Conservation (phyloP, 441 rosid genomes). For the Syzygium syzygioides region DNA sequence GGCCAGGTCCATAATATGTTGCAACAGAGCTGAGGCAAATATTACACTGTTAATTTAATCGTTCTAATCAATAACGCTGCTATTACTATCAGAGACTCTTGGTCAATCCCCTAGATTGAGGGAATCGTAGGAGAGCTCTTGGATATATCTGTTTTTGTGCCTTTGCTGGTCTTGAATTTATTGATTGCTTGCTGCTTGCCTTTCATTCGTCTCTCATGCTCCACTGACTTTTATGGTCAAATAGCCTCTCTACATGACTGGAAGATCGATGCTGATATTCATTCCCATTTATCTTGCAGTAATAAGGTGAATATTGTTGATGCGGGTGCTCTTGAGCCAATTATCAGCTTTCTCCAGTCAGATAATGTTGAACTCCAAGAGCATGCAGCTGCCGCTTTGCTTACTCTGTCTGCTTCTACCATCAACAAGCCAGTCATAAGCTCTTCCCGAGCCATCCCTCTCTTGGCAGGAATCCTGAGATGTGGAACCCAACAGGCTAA, state of each 20-base stretch:
- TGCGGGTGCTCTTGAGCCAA: slow-evolving; percentile 82
- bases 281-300: slow-evolving; percentile 33
- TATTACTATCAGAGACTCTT: background rate
- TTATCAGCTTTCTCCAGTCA: slow-evolving; percentile 60
- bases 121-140: background rate
- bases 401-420: slow-evolving; percentile 79
- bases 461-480: slow-evolving; percentile 55
- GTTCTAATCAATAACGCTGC: background rate
- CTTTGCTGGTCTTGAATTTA: background rate
- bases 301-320: slow-evolving; percentile 76
- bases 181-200: background rate
- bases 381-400: slow-evolving; percentile 77
- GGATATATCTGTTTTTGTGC: background rate
- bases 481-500: slow-evolving; percentile 78
- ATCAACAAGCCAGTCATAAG: slow-evolving; percentile 74
- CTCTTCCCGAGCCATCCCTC: slow-evolving; percentile 75
- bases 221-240: background rate
- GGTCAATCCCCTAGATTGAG: background rate
- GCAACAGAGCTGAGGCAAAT: background rate
- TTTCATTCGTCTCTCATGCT: background rate
- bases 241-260: background rate
- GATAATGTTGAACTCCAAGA: slow-evolving; percentile 54
- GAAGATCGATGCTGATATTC: background rate
- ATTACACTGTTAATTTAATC: background rate
- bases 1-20: background rate